Evolutionary conservation across 805 yeast species (phyloP).

Genomic region (Cyberlindnera mississippiensis): DNA sequence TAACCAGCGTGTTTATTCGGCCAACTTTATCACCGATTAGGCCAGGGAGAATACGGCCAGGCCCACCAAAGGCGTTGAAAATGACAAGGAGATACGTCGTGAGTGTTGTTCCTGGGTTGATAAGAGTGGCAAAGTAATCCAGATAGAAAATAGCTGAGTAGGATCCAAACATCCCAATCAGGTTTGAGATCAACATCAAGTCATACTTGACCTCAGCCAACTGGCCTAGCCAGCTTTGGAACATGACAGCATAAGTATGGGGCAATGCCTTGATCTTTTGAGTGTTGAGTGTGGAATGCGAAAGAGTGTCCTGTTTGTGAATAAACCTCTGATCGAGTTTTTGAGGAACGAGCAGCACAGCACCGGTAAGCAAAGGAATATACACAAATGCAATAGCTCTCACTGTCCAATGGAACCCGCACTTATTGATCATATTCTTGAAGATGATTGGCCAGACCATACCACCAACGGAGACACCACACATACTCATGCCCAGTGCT

Average conservation of each 20-base stretch:
- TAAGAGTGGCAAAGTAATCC: slow-evolving; percentile 22
- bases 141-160: slow-evolving; percentile 26
- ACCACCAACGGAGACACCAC: slow-evolving; percentile 55
- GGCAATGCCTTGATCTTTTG: slow-evolving; percentile 14
- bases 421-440: slow-evolving; percentile 17
- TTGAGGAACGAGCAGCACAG: slow-evolving; percentile 18
- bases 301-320: slow-evolving; percentile 13
- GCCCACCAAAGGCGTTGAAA: slow-evolving; percentile 23
- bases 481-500: slow-evolving; percentile 43
- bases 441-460: slow-evolving; percentile 31
- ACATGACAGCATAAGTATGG: slow-evolving; percentile 9
- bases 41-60: slow-evolving; percentile 25
- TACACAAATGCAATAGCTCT: slow-evolving; percentile 22
- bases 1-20: slow-evolving; percentile 17
- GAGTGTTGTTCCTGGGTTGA: slow-evolving; percentile 13
- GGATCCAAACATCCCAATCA: slow-evolving; percentile 23
- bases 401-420: slow-evolving; percentile 21
- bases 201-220: slow-evolving; percentile 9
- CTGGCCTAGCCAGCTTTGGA: slow-evolving; percentile 16
- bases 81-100: slow-evolving; percentile 19
- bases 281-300: slow-evolving; percentile 16
- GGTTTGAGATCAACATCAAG: slow-evolving; percentile 13
- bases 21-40: slow-evolving; percentile 21
- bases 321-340: slow-evolving; percentile 12
- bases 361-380: slow-evolving; percentile 19